Evolutionary conservation across 768 basidiomycete species (phyloP), one percentile per base, ranked within the genome.

Genomic region (Trametopsis cervina): DNA sequence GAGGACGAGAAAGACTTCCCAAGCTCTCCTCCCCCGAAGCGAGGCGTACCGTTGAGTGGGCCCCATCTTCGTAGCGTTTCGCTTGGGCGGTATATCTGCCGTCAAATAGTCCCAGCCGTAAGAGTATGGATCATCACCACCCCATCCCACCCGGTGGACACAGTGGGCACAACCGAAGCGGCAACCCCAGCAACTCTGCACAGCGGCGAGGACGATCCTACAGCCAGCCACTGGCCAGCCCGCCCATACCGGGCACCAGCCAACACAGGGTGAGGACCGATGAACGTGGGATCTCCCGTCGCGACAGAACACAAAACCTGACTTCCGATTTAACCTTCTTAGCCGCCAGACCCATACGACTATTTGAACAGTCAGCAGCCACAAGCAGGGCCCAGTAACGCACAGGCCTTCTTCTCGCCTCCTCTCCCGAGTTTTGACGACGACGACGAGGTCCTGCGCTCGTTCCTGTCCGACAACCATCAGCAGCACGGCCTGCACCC

Each of bases 261-360:
- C 42, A 33, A 7, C 29, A 54, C 27, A 50, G 47, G 44, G 52
- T 49, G 26, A 50, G 44, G 22, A 20, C 18, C 2, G 41, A 24
- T 44, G 27, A 24, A 17, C 48, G 17, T 50, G 29, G 12, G 24
- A n/a, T 15, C 36, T 37, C 6, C 25, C 10, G n/a, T 24, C 18
- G 40, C 27, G 29, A n/a, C n/a, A n/a, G n/a, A 22, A 29, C 42
- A 35, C 37, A 37, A 49, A 45, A 44, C 52, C 24, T 13, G 37
- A n/a, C 40, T 42, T 40, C n/a, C n/a, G 40, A 23, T 35, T 46
- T 17, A 24, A 10, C 17, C 6, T 18, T 4, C 40, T 11, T 47
- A 54, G 53, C 53, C 53, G 18, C 41, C 40, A 43, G 53, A 54
- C n/a, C 40, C 44, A n/a, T 47, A 50, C 33, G 53, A 54, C 15